A percentile compares a stretch with the other conserved stretches of the same genome.
phyloP scores from a whole-genome alignment of 192 early-diverging fungal species.

The Mortierella hygrophila region DNA sequence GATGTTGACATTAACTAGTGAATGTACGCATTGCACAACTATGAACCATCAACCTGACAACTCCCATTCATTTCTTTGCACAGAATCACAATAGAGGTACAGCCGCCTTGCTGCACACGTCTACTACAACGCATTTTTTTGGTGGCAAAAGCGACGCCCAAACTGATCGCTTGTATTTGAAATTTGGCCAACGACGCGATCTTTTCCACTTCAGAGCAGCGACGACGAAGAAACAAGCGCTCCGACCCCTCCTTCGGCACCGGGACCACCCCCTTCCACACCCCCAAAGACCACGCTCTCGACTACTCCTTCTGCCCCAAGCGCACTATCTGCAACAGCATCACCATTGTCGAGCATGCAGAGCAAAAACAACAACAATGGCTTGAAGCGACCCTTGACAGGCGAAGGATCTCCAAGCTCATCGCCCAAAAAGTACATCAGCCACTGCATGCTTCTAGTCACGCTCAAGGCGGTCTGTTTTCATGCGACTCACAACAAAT shows the following conservation, averaged over 20 bases:
- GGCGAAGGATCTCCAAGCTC: background rate
- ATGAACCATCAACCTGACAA: background rate
- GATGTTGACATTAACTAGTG: background rate
- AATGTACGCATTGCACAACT: background rate
- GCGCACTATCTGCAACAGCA: background rate
- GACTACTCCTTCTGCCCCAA: background rate
- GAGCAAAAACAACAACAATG: background rate
- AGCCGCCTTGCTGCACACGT: background rate
- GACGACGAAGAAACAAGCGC: background rate
- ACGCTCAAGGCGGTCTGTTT: too few relatives aligned
- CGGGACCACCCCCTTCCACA: background rate
- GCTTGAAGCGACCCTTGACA: background rate
- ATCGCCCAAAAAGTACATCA: background rate
- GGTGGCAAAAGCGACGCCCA: slow-evolving; percentile 9
- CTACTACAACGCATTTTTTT: background rate
- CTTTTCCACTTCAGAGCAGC: slow-evolving; percentile 5
- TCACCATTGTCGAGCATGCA: background rate
- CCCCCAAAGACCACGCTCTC: background rate
- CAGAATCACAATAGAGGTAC: slow-evolving; percentile 16
- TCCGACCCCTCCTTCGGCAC: background rate
- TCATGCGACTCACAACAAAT: background rate
- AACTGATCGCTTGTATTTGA: background rate
- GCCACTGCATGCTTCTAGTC: background rate
- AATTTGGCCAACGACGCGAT: background rate
- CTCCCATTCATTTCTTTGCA: background rate